Evolutionary conservation across 306 rosid genomes (phyloP), one percentile per base, ranked within the genome.

Genomic region (Cucurbita moschata): DNA sequence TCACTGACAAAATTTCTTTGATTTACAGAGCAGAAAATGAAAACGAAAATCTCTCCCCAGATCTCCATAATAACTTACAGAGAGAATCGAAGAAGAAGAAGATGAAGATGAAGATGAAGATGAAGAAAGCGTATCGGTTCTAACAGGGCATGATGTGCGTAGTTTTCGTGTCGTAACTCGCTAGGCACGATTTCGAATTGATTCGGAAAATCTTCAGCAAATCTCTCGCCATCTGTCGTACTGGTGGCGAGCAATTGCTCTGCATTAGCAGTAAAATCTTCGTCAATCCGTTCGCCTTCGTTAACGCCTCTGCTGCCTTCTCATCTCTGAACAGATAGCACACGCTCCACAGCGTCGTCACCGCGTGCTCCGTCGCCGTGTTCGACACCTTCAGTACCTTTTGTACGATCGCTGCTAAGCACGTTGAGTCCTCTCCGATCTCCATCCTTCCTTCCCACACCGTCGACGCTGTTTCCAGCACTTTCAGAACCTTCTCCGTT

Each of bases 101-200:
- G 26, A 19, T 12, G 55, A 74, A 30, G 18, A 5, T 18, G 69
- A 63, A 26, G 26, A 26, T 1, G 26, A 30, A 6, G 44, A 13
- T 42, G 64, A 12, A 9, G 10, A 18, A 30, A 47, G 44, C 23
- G n/a, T 18, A 18, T 19, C 35, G 9, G 18, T 15, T 42, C 86
- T 81, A 94, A 71, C 90, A 94, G 14, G 99, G 99, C 97, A 88
- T 94, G 65, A 94, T 91, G 71, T 94, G 99, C 10, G 97, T 87
- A 19, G 96, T 89, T 57, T 94, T 87, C 0, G 97, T 94, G 10
- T 89, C 96, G 74, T 91, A 94, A 18, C 83, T 82, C 0, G 96
- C 85, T 37, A 91, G 85, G 23, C 88, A 81, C 1, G 92, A 86
- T 72, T 88, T 87, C 16, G 89, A 85, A 44, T 87, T 83, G 10